phyloP scores from a whole-genome alignment of 2,329 filamentous ascomycete genomes.

The Cladosporium sp. region DNA sequence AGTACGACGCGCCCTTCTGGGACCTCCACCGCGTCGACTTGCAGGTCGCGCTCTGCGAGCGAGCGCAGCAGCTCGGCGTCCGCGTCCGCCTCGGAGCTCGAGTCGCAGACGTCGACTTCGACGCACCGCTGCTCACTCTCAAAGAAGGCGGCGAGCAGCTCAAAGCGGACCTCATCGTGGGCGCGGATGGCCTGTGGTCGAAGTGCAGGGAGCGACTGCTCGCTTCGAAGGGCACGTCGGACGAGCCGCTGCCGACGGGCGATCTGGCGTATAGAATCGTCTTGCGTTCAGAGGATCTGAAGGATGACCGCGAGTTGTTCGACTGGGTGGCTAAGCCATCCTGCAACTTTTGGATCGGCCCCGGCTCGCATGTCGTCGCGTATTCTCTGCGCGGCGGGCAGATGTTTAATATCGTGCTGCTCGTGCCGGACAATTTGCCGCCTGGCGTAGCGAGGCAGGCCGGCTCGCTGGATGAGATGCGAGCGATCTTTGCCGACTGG shows the following conservation, averaged over 20 bases:
- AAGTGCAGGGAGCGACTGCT: conserved; percentile 47
- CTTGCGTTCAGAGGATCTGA: conserved; percentile 46
- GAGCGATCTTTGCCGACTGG: conserved; percentile 54
- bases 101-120: conserved; percentile 44
- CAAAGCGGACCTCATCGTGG: conserved; percentile 57
- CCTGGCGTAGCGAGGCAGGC: conserved; percentile 45
- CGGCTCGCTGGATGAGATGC: conserved; percentile 57
- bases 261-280: conserved; percentile 62
- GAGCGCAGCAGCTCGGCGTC: conserved; percentile 50
- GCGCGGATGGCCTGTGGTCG: conserved; percentile 60
- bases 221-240: conserved; percentile 32
- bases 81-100: conserved; percentile 44
- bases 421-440: conserved; percentile 59
- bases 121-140: conserved; percentile 35
- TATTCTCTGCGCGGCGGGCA: conserved; percentile 55
- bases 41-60: conserved; percentile 47
- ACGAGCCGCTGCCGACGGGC: conserved; percentile 52
- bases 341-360: conserved; percentile 59
- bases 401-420: conserved; percentile 60
- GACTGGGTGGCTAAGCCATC: conserved; percentile 48
- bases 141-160: conserved; percentile 46
- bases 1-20: conserved; percentile 53
- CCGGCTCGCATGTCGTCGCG: conserved; percentile 54
- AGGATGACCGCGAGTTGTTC: conserved; percentile 42
- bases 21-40: conserved; percentile 59